Base-by-base conservation (phyloP, 805 yeast genomes). In the Saccharomycopsis synnaedendra region DNA sequence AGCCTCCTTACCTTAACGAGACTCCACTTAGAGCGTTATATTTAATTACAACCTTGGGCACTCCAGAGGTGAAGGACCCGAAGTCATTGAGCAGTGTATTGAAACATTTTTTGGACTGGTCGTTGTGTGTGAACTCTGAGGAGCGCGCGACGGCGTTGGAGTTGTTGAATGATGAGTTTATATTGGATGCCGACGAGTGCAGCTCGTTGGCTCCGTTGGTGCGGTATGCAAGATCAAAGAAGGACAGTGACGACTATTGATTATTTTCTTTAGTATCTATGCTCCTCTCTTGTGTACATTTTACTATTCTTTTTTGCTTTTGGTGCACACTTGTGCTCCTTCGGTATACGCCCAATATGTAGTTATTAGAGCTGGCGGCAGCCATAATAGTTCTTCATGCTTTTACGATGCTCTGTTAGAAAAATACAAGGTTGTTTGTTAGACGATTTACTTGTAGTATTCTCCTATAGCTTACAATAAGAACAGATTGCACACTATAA, bases 1-100 rank as follows among this genome's bases (percentile, higher is more conserved):
- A 93, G 63, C 98, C 98, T 9, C 98, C 98, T 3, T 93, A 93
- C 60, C 70, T 93, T 62, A 90, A 90, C 58, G 98, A 93, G 64
- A 86, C 94, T 36, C 98, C 98, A 27, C 73, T 93, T 60, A 77
- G 94, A 58, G 97, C 97, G 0, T 69, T 93, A 44, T 93, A 89
- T 64, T 70, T 93, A 63, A 93, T 93, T 70, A 95, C 96, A 3
- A 87, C 96, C 0, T 90, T 86, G 59, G 98, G 98, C 44, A 93
- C 97, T 0, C 98, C 98, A 19, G 80, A 81, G 56, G 71, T 93
- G 59, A 88, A 89, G 63, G 87, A 88, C 58, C 93, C 95, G 3
- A 95, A 85, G 48, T 39, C 80, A 4, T 67, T 93, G 45, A 78
- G 89, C 53, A 66, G 72, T 43, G 74, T 71, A 27, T 68, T 93